Evolutionary conservation across 1,284 basidiomycete species (phyloP).

Genomic region (Trichosporon faecale): DNA sequence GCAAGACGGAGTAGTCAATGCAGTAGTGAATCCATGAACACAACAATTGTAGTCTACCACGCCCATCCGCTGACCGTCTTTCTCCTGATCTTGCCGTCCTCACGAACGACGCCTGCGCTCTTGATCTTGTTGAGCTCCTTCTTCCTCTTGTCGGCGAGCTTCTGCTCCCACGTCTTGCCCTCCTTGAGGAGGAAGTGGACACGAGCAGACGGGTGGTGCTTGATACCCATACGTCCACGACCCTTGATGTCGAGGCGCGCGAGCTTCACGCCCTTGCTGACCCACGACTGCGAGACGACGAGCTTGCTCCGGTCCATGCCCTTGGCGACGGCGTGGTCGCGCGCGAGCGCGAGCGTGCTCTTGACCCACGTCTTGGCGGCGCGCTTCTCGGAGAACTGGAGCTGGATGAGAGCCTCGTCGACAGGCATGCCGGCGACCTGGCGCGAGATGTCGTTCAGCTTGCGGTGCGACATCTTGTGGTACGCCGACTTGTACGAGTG

Average conservation of each 20-base stretch:
- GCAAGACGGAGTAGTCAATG: constrained; percentile 5
- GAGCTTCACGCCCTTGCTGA: constrained; percentile 71
- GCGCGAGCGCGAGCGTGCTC: constrained; percentile 81
- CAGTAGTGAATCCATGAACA: constrained; percentile 11
- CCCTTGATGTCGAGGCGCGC: constrained; percentile 80
- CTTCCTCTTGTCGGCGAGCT: constrained; percentile 62
- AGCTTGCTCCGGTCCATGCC: constrained; percentile 70
- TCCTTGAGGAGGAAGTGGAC: constrained; percentile 77
- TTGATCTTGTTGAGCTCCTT: constrained; percentile 72
- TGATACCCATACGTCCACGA: constrained; percentile 74
- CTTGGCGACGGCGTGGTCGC: constrained; percentile 83
- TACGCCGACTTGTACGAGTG: constrained; percentile 62
- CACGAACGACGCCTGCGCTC: constrained; percentile 71
- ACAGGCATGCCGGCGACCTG: constrained; percentile 86
- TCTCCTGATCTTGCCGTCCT: constrained; percentile 74
- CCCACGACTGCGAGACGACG: constrained; percentile 88
- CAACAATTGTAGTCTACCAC: constrained; percentile 60
- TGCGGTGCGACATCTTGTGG: constrained; percentile 91
- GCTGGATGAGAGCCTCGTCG: constrained; percentile 92
- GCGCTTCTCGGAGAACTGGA: constrained; percentile 90
- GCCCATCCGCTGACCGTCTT: constrained; percentile 65
- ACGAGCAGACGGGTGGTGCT: constrained; percentile 71
- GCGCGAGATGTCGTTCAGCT: constrained; percentile 80
- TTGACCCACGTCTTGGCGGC: constrained; percentile 73
- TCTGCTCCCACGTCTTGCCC: constrained; percentile 73